Evolutionary conservation across 2,329 filamentous ascomycete species (phyloP).

Genomic region (Thermothelomyces thermophilus): DNA sequence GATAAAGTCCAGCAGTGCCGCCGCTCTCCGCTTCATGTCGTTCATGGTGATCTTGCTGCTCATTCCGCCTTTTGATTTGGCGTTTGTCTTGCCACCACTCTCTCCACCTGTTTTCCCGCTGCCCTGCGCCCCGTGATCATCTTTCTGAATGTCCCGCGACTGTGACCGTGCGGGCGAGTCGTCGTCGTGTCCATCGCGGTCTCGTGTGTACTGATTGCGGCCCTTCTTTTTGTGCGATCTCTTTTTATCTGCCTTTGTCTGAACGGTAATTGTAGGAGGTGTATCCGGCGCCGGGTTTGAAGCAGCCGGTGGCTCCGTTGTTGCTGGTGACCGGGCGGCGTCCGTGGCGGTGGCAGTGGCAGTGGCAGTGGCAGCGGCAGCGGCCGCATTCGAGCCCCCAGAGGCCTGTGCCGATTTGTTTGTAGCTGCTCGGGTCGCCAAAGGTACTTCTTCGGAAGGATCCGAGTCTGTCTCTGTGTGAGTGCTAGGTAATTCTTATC

Average conservation of each 20-base stretch:
- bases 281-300: conserved; percentile 43
- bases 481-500: conserved; percentile 30
- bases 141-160: conserved; percentile 46
- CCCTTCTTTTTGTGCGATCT: conserved; percentile 61
- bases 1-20: conserved; percentile 84
- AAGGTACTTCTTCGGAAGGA: conserved; percentile 59
- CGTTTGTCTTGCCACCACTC: conserved; percentile 42
- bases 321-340: conserved; percentile 9
- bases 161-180: conserved; percentile 51
- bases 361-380: conserved; percentile 13
- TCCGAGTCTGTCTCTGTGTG: conserved; percentile 57
- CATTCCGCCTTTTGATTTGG: conserved; percentile 48
- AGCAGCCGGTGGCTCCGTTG: conserved; percentile 38
- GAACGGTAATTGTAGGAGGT: conserved; percentile 39
- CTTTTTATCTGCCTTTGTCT: conserved; percentile 51
- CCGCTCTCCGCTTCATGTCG: conserved; percentile 79
- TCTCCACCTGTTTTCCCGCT: conserved; percentile 30
- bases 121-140: conserved; percentile 31
- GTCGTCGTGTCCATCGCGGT: conserved; percentile 55
- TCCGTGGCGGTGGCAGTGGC: conserved; percentile 20
- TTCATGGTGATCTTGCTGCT: conserved; percentile 72
- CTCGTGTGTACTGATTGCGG: conserved; percentile 77
- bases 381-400: conserved; percentile 15
- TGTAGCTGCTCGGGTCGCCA: conserved; percentile 37
- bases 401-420: conserved; percentile 27